Percentiles rank a stretch among this genome's conserved stretches.
These are phyloP conservation scores for Abortiporus biennis DNA, from an alignment of 1,284 basidiomycete species.

Conservation along the genomic window DNA sequence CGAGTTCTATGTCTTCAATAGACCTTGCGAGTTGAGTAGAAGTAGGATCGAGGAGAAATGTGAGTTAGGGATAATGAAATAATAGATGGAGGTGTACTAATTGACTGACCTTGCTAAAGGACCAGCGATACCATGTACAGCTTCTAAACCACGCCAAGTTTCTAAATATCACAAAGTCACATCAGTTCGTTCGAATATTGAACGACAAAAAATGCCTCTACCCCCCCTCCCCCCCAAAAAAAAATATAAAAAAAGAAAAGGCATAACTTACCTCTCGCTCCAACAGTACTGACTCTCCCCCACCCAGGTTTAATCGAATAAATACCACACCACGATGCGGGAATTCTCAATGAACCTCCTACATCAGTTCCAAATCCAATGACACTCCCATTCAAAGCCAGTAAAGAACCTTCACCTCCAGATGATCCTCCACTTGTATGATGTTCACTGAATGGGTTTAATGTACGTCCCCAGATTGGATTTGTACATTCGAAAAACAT, in stretches of 20 bases:
- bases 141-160: constrained; percentile 61
- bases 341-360: constrained; percentile 67
- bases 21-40: constrained; percentile 31
- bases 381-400: constrained; percentile 71
- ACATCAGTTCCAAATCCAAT: constrained; percentile 80
- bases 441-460: constrained; percentile 61
- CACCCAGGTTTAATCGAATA: constrained; percentile 74
- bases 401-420: constrained; percentile 74
- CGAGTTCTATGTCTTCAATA: constrained; percentile 61
- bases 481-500: constrained; percentile 86
- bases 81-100: no score
- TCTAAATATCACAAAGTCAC: constrained; percentile 24
- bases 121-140: constrained; percentile 53
- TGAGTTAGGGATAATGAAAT: no score
- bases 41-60: no score
- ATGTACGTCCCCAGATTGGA: constrained; percentile 72
- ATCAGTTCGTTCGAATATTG: no score
- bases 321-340: constrained; percentile 74
- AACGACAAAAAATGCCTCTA: no score
- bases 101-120: constrained; percentile 67
- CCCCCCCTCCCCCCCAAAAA: no score
- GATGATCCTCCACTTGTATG: constrained; percentile 75
- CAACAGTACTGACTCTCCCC: constrained; percentile 44
- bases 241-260: background rate
- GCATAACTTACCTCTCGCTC: constrained; percentile 36